These are phyloP conservation scores for Solanum medicagineum DNA, from an alignment of 257 asterid genomes.

Conservation along the genomic window DNA sequence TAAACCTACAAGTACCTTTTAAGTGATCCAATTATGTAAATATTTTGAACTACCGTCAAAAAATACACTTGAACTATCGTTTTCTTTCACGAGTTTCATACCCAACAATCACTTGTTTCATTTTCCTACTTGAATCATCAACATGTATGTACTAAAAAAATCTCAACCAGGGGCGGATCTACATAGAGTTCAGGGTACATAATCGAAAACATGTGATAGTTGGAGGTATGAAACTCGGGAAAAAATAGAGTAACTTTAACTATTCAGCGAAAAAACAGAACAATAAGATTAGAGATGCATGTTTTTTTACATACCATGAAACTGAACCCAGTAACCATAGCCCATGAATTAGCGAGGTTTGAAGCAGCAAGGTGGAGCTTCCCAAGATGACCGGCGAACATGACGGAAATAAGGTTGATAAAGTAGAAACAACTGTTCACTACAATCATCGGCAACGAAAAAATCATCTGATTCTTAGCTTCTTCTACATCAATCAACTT, in stretches of 20 bases:
- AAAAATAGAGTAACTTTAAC: too few species aligned
- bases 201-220: too few species aligned
- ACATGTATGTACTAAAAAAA: too few species aligned
- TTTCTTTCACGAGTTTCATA: too few species aligned
- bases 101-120: too few species aligned
- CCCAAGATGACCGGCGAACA: constrained; percentile 27
- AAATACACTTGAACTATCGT: not conserved
- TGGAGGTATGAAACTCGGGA: too few species aligned
- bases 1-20: not conserved
- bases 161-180: too few species aligned
- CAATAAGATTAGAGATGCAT: not conserved
- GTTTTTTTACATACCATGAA: constrained; percentile 6
- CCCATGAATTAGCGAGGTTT: constrained; percentile 22
- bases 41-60: not conserved
- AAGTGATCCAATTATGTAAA: not conserved
- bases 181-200: too few species aligned
- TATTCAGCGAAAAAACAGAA: not conserved
- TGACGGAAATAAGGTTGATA: constrained; percentile 9
- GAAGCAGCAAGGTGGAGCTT: constrained; percentile 12
- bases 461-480: not conserved
- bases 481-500: constrained; percentile 2
- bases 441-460: constrained; percentile 12
- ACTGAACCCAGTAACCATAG: constrained; percentile 13
- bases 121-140: too few species aligned
- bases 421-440: constrained; percentile 4